These are phyloP conservation scores for Trichoderma sp. DNA, from an alignment of 2,329 filamentous ascomycete genomes.

Conservation along the genomic window DNA sequence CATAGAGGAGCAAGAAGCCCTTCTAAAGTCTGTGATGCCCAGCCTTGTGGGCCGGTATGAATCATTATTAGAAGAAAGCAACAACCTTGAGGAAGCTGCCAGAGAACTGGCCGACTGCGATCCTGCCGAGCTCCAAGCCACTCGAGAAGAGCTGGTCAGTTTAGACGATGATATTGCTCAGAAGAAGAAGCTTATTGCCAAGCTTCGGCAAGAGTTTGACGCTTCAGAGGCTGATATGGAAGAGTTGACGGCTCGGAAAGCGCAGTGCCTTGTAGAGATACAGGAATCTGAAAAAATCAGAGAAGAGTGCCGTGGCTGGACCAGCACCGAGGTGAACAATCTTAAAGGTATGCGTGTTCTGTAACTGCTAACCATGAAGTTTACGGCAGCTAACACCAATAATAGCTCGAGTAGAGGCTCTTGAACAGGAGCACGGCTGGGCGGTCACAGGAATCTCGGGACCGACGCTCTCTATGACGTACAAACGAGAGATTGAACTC, in stretches of 20 bases:
- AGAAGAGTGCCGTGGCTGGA: conserved; percentile 90
- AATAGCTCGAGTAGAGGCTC: conserved; percentile 62
- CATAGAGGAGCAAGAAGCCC: conserved; percentile 66
- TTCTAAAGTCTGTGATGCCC: conserved; percentile 70
- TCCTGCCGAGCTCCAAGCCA: conserved; percentile 71
- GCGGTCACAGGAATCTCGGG: conserved; percentile 65
- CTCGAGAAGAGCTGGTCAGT: conserved; percentile 66
- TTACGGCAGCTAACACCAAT: conserved; percentile 40
- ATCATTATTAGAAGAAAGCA: conserved; percentile 62
- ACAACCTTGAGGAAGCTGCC: conserved; percentile 69
- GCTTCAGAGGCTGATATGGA: conserved; percentile 67
- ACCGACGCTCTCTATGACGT: conserved; percentile 70
- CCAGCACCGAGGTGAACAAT: conserved; percentile 72
- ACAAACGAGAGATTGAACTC: conserved; percentile 70
- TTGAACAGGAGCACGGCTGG: conserved; percentile 72
- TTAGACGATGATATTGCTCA: conserved; percentile 69
- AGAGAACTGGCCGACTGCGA: conserved; percentile 78
- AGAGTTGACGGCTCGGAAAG: conserved; percentile 65
- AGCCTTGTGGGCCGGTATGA: conserved; percentile 61
- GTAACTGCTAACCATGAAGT: background rate
- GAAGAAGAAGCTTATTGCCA: conserved; percentile 67
- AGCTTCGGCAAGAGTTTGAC: conserved; percentile 66
- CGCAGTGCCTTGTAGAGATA: conserved; percentile 72
- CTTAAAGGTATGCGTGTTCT: conserved; percentile 64
- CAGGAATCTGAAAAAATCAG: conserved; percentile 78